Base-by-base conservation (phyloP, 2,329 filamentous ascomycete genomes). In the Chaetomiaceae sp. region DNA sequence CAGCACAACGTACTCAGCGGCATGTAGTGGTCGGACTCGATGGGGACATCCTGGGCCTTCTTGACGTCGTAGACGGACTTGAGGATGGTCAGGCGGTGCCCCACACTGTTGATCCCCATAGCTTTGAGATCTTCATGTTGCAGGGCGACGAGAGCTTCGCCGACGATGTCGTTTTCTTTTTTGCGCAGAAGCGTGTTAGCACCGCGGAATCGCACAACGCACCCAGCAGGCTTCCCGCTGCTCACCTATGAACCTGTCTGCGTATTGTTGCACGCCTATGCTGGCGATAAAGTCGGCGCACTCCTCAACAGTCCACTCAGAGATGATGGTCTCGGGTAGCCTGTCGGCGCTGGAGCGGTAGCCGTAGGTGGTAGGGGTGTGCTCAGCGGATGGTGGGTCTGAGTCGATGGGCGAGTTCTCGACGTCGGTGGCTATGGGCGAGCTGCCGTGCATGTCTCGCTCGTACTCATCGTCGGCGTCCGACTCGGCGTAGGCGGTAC, bases 31-130 rank as follows among this genome's bases (percentile, higher is more conserved):
- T 96, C 91, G 51, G 84, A 83, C 62, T 97, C 91, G 58, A 96
- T 79, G 14, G 88, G 85, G 50, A 97, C 80, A 59, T 95, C 89
- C 62, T 96, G 90, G 54, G 88, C 88, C 65, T 91, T 84, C 71
- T 98, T 98, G 61, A 93, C 84, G 62, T 97, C 90, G 69, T 96
- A 97, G 45, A 97, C 89, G 59, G 83, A 90, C 70, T 96, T 97
- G 48, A 98, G 76, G 48, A 98, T 94, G 18, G 89, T 95, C 59
- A 98, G 74, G 50, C 93, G 84, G 69, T 98, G 93, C 33, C 93
- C 93, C 38, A 96, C 88, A 68, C 91, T 97, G 53, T 75, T 74
- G 54, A 98, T 86, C 38, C 90, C 90, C 83, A 97, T 91, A 62
- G 94, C 88, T 68, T 94, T 95, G 58, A 98, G 73, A 63, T 97